These are phyloP conservation scores for Aspergillus niger DNA, from an alignment of 2,329 filamentous ascomycete genomes.

Conservation along the genomic window DNA sequence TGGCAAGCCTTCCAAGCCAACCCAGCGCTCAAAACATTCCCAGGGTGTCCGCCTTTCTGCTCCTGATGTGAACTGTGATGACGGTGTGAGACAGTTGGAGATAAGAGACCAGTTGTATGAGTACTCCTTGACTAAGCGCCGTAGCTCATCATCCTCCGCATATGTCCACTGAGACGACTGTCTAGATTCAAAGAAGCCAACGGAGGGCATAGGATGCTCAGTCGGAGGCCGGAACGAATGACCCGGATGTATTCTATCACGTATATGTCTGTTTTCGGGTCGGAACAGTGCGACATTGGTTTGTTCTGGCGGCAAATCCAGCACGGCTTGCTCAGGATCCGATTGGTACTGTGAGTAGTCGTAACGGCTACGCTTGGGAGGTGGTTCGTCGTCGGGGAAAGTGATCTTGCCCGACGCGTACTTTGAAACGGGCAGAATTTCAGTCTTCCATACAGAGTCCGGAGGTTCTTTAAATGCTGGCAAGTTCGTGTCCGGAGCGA, in stretches of 20 bases:
- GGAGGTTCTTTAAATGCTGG: slow-evolving; percentile 62
- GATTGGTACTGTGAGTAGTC: slow-evolving; percentile 74
- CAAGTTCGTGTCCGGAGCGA: slow-evolving; percentile 60
- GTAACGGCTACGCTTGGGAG: slow-evolving; percentile 78
- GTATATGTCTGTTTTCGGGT: slow-evolving; percentile 82
- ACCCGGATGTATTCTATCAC: slow-evolving; percentile 84
- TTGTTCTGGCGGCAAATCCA: slow-evolving; percentile 66
- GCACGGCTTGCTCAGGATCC: slow-evolving; percentile 55
- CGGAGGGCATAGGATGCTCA: slow-evolving; percentile 85
- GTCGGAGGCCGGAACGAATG: slow-evolving; percentile 93
- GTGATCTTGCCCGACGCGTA: slow-evolving; percentile 80
- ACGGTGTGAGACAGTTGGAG: slow-evolving; percentile 72
- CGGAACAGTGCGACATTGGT: slow-evolving; percentile 84
- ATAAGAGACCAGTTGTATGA: slow-evolving; percentile 98
- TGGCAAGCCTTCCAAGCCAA: slow-evolving; percentile 84
- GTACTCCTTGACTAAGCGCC: slow-evolving; percentile 82
- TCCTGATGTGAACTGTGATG: slow-evolving; percentile 77
- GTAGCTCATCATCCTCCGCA: slow-evolving; percentile 86
- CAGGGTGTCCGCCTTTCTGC: slow-evolving; percentile 90
- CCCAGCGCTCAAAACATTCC: slow-evolving; percentile 99
- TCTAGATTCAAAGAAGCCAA: slow-evolving; percentile 86
- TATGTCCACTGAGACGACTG: slow-evolving; percentile 88
- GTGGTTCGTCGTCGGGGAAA: slow-evolving; percentile 65
- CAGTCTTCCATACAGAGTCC: slow-evolving; percentile 71
- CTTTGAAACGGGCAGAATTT: slow-evolving; percentile 82